phyloP scores from a whole-genome alignment of 768 basidiomycete genomes.

The Russula dissimulans region DNA sequence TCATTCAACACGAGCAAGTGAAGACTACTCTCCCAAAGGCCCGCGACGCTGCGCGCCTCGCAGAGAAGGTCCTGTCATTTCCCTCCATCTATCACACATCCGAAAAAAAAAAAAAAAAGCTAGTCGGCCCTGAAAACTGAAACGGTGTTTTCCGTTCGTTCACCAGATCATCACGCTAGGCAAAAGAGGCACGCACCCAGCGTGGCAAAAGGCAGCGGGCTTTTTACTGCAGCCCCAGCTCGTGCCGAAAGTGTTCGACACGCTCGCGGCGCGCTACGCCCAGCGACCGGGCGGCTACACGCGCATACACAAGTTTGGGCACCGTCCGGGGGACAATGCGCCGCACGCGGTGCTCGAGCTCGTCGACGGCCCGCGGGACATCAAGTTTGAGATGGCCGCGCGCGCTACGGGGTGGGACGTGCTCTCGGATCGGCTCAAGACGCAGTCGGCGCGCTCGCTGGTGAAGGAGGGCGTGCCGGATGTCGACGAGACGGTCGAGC shows the following conservation, averaged over 20 bases:
- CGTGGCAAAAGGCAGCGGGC: slow-evolving; percentile 62
- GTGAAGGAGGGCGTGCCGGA: slow-evolving; percentile 43
- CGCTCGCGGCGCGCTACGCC: slow-evolving; percentile 73
- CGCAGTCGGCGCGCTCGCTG: slow-evolving; percentile 35
- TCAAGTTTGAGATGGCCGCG: slow-evolving; percentile 83
- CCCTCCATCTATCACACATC: not conserved
- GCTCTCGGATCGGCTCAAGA: slow-evolving; percentile 44
- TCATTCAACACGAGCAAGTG: slow-evolving; percentile 92
- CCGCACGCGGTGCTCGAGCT: slow-evolving; percentile 86
- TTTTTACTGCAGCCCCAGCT: slow-evolving; percentile 69
- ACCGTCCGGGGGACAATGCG: slow-evolving; percentile 86
- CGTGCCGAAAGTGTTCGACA: slow-evolving; percentile 75
- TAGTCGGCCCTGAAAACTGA: no score
- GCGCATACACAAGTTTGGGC: slow-evolving; percentile 85
- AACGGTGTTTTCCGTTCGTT: no score
- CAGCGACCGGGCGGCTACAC: slow-evolving; percentile 89
- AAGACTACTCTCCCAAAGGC: slow-evolving; percentile 95
- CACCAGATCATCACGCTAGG: slow-evolving; percentile 82
- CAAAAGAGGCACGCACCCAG: slow-evolving; percentile 67
- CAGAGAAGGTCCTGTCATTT: slow-evolving; percentile 68
- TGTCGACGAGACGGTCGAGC: slow-evolving; percentile 37
- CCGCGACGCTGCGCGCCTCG: slow-evolving; percentile 80
- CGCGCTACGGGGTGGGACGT: slow-evolving; percentile 83
- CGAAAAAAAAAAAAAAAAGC: not conserved
- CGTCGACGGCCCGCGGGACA: slow-evolving; percentile 89